Base-by-base conservation (phyloP, 305 asterid genomes). In the Fraxinus angustifolia region DNA sequence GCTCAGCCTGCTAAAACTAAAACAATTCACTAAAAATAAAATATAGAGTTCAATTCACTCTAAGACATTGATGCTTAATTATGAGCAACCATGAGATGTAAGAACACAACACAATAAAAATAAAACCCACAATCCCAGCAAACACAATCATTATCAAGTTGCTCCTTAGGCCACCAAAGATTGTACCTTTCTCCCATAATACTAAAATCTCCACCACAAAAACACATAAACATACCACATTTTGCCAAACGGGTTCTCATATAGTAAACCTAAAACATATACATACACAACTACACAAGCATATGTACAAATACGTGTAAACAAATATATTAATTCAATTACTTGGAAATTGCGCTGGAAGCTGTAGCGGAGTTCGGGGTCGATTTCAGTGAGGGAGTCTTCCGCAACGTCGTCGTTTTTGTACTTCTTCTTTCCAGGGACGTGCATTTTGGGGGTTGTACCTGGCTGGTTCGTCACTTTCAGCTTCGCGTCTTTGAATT, bases 321-420 rank as follows among this genome's bases (percentile, higher is more conserved):
- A 23, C 2, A 10, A 10, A 23, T 8, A 7, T 23, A 65, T 65
- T 19, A 2, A 65, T 23, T 28, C 14, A 8, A 23, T 26, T 30
- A 93, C 98, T 96, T 95, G 94, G 83, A 85, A 91, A 79, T 94
- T 95, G 80, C 98, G 97, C 91, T 94, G 98, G 91, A 95, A 95
- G 90, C 93, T 88, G 91, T 95, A 95, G 40, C 98, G 99, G n/a
- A 95, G 87, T 56, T 94, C 97, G 14, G 98, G 93, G 82, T 94
- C 99, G 76, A 95, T 94, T 84, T 94, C 95, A 58, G 87, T 42
- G 77, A 83, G 87, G 42, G 96, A 90, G 5, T 87, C 93, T 34
- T 87, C 92, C 3, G 76, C 87, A 23, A 62, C 86, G 79, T 28
- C 88, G 85, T 79, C 88, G 76, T 81, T 85, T 68, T 80, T 74